Conservation (phyloP, 305 asterid genomes). For the Solanum chacoense region DNA sequence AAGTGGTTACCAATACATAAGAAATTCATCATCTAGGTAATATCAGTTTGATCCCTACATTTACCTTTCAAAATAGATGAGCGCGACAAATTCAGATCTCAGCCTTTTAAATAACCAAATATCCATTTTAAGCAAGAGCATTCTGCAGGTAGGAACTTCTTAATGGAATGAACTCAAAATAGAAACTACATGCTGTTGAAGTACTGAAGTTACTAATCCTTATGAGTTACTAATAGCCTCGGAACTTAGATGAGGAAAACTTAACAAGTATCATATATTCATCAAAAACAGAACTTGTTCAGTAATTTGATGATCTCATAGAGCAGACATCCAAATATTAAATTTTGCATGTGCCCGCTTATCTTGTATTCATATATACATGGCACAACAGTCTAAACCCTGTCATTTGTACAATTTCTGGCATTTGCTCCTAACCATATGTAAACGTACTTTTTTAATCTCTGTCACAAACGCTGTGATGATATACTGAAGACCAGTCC, state of each 20-base stretch:
- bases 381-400: neutral
- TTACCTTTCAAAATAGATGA: neutral
- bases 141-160: neutral
- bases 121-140: neutral
- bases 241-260: neutral
- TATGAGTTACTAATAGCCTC: neutral
- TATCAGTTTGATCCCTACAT: neutral
- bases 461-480: neutral
- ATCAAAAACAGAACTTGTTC: neutral
- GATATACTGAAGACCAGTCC: neutral
- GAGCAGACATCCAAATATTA: neutral
- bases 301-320: neutral
- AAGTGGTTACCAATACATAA: neutral
- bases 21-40: neutral
- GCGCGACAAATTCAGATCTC: neutral
- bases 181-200: neutral
- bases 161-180: neutral
- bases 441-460: neutral
- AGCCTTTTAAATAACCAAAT: neutral
- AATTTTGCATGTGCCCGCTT: neutral
- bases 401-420: neutral
- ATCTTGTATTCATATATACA: neutral
- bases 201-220: neutral
- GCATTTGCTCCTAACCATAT: neutral
- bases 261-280: neutral